Evolutionary conservation across 2,329 filamentous ascomycete genomes (phyloP).

Genomic region (Ophiocordyceps unilateralis): DNA sequence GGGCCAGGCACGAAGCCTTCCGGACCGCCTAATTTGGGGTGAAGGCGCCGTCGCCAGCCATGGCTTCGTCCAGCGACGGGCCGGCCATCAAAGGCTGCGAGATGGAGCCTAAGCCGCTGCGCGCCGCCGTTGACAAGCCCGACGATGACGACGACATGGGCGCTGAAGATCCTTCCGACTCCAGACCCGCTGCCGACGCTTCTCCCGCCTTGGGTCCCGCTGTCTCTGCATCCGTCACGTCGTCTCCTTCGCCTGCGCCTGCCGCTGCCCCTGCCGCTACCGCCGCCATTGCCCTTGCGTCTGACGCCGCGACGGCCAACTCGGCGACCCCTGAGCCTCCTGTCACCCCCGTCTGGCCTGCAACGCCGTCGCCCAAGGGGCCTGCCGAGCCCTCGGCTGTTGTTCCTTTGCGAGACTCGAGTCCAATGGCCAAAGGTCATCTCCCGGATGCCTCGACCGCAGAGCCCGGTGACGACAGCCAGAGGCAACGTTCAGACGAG

Average conservation of each 20-base stretch:
- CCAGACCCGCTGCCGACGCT: neutral
- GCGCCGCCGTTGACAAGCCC: neutral
- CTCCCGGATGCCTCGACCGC: neutral
- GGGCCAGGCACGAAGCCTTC: neutral
- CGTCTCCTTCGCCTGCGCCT: conserved; percentile 1
- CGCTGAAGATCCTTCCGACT: neutral
- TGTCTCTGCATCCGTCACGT: too few species aligned
- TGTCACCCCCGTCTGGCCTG: neutral
- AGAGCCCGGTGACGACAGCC: neutral
- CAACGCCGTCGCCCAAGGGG: conserved; percentile 4
- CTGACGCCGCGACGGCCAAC: neutral
- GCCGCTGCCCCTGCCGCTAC: neutral
- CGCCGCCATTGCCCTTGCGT: neutral
- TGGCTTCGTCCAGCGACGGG: conserved; percentile 39
- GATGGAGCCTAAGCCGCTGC: neutral
- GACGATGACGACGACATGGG: neutral
- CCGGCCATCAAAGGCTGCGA: neutral
- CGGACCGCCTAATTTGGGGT: conserved; percentile 16
- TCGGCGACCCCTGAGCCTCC: neutral
- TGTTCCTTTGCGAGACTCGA: neutral
- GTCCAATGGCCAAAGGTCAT: neutral
- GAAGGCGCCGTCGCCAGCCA: conserved; percentile 43
- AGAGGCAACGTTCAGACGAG: conserved; percentile 1
- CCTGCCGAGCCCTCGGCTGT: neutral
- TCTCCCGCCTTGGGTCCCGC: too few species aligned